Conservation (phyloP, 257 asterid genomes). For the Solanum bulbocastanum region DNA sequence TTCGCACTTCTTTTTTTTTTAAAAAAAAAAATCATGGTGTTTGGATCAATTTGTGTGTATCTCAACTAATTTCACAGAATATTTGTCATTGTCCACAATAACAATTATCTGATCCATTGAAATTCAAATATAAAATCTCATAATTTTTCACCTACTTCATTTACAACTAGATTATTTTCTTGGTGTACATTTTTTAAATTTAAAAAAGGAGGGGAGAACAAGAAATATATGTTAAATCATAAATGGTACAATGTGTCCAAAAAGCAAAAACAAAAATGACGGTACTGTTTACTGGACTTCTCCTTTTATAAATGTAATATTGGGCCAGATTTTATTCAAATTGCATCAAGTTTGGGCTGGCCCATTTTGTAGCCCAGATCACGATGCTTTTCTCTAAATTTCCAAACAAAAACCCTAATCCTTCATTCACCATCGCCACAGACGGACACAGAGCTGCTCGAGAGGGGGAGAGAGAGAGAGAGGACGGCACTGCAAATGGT, state of each 20-base stretch:
- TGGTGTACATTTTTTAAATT: no score
- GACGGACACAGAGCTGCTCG: not conserved
- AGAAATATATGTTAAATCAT: not conserved
- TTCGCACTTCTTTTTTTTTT: rapidly evolving
- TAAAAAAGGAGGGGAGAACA: not conserved
- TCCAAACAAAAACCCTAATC: not conserved
- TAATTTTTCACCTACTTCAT: no score
- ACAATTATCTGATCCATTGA: no score
- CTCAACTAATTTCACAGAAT: no score
- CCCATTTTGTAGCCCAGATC: not conserved
- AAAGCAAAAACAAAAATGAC: not conserved
- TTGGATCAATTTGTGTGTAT: not conserved
- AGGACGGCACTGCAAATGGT: not conserved
- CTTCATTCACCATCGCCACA: not conserved
- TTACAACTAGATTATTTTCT: not conserved
- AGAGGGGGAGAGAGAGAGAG: not conserved
- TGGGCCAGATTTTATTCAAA: not conserved
- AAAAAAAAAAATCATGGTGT: not conserved
- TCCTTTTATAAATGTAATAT: not conserved
- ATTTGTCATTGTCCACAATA: no score
- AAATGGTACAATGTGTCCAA: not conserved
- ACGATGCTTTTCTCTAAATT: not conserved
- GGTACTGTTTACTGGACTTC: not conserved
- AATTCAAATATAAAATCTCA: not conserved
- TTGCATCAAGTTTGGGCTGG: not conserved